Percentiles rank a stretch among this genome's conserved stretches.
phyloP scores from a whole-genome alignment of 202 grass and related monocot species.

The Panicum hallii region DNA sequence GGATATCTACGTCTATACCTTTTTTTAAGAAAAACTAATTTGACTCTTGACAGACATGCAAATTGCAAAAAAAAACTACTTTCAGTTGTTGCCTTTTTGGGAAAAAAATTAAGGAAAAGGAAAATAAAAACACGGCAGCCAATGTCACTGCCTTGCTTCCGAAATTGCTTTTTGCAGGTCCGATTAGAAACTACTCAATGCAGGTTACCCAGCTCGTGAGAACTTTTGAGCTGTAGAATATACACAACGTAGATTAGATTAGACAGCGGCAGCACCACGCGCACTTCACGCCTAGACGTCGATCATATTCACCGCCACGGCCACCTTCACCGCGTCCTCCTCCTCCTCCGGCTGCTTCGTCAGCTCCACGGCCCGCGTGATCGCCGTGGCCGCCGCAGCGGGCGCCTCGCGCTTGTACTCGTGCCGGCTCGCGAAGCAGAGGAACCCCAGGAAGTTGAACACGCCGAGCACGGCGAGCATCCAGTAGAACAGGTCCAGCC shows the following conservation, averaged over 20 bases:
- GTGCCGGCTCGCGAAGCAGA: slow-evolving; percentile 61
- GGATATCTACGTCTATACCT: no score
- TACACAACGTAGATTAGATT: not conserved
- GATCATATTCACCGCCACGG: slow-evolving; percentile 27
- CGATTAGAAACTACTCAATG: not conserved
- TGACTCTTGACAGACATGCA: no score
- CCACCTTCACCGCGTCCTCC: slow-evolving; percentile 18
- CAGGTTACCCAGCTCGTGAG: not conserved
- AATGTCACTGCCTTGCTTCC: no score
- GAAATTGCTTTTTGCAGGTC: no score
- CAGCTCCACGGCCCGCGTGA: not conserved
- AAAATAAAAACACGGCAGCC: no score
- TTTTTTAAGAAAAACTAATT: no score
- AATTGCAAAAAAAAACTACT: no score
- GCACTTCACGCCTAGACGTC: slow-evolving; percentile 35
- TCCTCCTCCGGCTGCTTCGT: not conserved
- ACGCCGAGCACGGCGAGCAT: slow-evolving; percentile 82
- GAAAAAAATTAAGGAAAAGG: no score
- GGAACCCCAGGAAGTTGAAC: slow-evolving; percentile 64
- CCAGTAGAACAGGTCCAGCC: slow-evolving; percentile 87
- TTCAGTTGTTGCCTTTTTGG: no score
- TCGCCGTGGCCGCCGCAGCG: slow-evolving; percentile 10
- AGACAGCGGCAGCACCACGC: not conserved
- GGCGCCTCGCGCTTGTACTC: slow-evolving; percentile 57
- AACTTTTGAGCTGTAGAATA: not conserved